These are phyloP conservation scores for Purshia tridentata DNA, from an alignment of 306 rosid species.

Conservation along the genomic window DNA sequence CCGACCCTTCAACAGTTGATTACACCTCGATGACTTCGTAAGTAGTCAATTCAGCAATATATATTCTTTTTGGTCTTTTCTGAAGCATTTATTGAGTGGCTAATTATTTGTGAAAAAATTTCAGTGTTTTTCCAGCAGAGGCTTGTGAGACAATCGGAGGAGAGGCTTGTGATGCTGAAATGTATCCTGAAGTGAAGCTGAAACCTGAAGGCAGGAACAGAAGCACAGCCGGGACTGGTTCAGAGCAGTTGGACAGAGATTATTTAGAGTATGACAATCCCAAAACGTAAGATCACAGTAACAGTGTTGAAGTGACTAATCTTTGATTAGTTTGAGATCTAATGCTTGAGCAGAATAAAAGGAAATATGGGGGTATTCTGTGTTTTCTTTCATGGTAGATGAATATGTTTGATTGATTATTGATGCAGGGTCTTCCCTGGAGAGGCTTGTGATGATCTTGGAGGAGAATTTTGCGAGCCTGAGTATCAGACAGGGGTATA, in stretches of 20 bases:
- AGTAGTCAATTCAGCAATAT: neutral
- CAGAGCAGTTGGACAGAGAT: slow-evolving; percentile 39
- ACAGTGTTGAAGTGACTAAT: neutral
- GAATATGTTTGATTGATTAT: neutral
- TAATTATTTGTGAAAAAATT: neutral
- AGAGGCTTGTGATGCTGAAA: slow-evolving; percentile 45
- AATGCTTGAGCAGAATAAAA: no score
- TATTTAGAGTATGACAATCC: slow-evolving; percentile 40
- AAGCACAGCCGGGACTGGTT: neutral
- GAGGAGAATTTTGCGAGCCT: slow-evolving; percentile 72
- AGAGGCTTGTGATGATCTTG: slow-evolving; percentile 98
- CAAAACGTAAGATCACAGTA: slow-evolving; percentile 38
- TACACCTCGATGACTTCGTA: slow-evolving; percentile 44
- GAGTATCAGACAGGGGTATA: slow-evolving; percentile 74
- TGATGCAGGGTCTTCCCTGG: slow-evolving; percentile 66
- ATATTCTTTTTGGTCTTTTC: neutral
- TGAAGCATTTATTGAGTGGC: no score
- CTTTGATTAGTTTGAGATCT: neutral
- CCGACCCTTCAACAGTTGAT: slow-evolving; percentile 33
- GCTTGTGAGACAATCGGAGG: slow-evolving; percentile 51
- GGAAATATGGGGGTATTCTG: neutral
- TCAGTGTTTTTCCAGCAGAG: slow-evolving; percentile 50
- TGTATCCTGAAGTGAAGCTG: slow-evolving; percentile 51
- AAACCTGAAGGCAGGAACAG: slow-evolving; percentile 21
- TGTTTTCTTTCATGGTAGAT: neutral